phyloP scores from a whole-genome alignment of 768 basidiomycete species.

The Candolleomyces aberdarensis region DNA sequence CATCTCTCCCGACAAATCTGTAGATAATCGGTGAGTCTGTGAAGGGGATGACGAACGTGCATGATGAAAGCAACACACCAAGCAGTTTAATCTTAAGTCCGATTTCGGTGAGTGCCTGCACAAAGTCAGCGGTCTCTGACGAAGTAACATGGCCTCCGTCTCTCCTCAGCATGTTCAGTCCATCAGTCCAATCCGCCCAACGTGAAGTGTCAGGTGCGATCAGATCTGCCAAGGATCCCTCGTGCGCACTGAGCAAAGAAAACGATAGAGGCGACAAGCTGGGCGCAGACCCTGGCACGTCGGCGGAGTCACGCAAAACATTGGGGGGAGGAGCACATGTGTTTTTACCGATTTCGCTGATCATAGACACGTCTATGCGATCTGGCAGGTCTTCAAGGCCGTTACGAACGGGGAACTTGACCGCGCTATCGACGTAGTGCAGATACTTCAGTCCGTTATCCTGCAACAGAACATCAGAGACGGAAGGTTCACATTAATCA shows the following conservation, averaged over 20 bases:
- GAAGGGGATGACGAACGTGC: background rate
- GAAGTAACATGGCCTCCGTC: slow-evolving; percentile 84
- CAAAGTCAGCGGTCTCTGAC: slow-evolving; percentile 81
- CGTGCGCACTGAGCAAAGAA: slow-evolving; percentile 66
- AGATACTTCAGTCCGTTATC: slow-evolving; percentile 76
- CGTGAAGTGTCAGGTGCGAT: slow-evolving; percentile 74
- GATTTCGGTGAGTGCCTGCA: slow-evolving; percentile 85
- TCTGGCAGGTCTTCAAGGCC: slow-evolving; percentile 89
- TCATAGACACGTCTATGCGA: slow-evolving; percentile 74
- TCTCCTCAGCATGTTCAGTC: slow-evolving; percentile 79
- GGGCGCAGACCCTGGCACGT: slow-evolving; percentile 49
- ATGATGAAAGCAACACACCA: slow-evolving; percentile 42
- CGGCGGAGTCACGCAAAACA: slow-evolving; percentile 57
- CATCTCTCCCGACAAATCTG: slow-evolving; percentile 86
- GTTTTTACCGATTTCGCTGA: slow-evolving; percentile 77
- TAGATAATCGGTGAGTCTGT: slow-evolving; percentile 1
- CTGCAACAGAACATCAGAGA: slow-evolving; percentile 32
- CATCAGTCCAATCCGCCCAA: slow-evolving; percentile 95
- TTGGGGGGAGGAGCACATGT: slow-evolving; percentile 70
- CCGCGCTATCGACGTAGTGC: slow-evolving; percentile 81
- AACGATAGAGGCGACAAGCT: slow-evolving; percentile 68
- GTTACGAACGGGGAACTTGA: slow-evolving; percentile 74
- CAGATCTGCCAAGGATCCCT: slow-evolving; percentile 72
- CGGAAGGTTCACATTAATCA: background rate
- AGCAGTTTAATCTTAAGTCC: slow-evolving; percentile 89